phyloP scores from a whole-genome alignment of 2,329 filamentous ascomycete species.

The Gremmenia infestans region DNA sequence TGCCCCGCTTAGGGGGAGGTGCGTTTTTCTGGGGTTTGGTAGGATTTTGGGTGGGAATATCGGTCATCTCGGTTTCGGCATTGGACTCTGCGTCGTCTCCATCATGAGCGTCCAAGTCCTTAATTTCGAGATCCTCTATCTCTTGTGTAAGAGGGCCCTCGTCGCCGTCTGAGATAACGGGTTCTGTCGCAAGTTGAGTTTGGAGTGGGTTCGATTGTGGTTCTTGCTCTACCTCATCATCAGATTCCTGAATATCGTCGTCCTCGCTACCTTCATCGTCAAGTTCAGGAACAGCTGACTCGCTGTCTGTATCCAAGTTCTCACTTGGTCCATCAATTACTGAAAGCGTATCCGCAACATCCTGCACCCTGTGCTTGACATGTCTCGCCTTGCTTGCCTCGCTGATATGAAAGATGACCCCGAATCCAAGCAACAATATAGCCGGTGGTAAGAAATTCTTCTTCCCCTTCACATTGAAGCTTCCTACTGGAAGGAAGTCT shows the following conservation, averaged over 20 bases:
- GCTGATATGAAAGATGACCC: constrained; percentile 81
- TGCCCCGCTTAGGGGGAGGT: constrained; percentile 59
- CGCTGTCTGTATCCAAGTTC: not conserved
- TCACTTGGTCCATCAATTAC: not conserved
- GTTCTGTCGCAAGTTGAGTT: constrained; percentile 13
- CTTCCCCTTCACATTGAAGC: constrained; percentile 76
- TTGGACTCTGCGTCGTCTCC: constrained; percentile 33
- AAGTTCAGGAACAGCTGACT: not conserved
- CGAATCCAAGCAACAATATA: constrained; percentile 82
- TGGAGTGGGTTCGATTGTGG: constrained; percentile 19
- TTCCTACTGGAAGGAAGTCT: constrained; percentile 72
- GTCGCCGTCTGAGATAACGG: constrained; percentile 17
- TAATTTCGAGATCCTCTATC: constrained; percentile 12
- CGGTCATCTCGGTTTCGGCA: constrained; percentile 11
- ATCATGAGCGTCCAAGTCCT: constrained; percentile 10
- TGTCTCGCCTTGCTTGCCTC: constrained; percentile 81
- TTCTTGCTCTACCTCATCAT: constrained; percentile 27
- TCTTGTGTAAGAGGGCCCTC: constrained; percentile 24
- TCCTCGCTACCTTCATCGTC: constrained; percentile 16
- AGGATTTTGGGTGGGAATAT: constrained; percentile 21
- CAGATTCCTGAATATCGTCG: constrained; percentile 18
- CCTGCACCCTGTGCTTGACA: constrained; percentile 64
- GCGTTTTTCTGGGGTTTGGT: constrained; percentile 40
- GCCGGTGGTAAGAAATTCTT: constrained; percentile 90
- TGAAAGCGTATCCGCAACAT: constrained; percentile 17